A percentile compares a stretch with the other conserved stretches of the same genome.
phyloP scores from a whole-genome alignment of 2,329 filamentous ascomycete genomes.

The Paramyrothecium sp. region DNA sequence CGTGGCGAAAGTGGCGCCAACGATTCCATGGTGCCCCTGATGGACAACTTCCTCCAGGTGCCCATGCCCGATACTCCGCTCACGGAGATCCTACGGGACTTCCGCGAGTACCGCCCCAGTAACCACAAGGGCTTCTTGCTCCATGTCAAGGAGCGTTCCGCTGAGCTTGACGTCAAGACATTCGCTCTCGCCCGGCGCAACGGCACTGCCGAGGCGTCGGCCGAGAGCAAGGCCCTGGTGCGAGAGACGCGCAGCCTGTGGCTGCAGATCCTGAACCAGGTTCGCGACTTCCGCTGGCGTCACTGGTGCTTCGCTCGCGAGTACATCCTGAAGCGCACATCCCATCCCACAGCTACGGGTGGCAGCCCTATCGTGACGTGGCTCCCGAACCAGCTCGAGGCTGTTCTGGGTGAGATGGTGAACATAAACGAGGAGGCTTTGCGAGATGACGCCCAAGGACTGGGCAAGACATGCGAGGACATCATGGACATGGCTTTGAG shows the following conservation, averaged over 20 bases:
- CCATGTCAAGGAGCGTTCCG: conserved; percentile 57
- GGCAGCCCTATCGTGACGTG: conserved; percentile 82
- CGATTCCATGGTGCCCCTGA: conserved; percentile 88
- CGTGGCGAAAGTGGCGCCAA: conserved; percentile 92
- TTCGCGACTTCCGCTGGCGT: conserved; percentile 78
- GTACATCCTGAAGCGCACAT: conserved; percentile 78
- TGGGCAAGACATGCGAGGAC: conserved; percentile 47
- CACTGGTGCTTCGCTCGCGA: conserved; percentile 85
- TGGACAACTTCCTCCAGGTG: conserved; percentile 84
- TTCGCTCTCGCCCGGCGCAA: conserved; percentile 48
- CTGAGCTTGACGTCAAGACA: conserved; percentile 51
- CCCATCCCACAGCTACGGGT: conserved; percentile 75
- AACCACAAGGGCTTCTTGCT: conserved; percentile 85
- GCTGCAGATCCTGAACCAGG: conserved; percentile 67
- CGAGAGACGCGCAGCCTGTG: conserved; percentile 59
- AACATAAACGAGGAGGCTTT: conserved; percentile 45
- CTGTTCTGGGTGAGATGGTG: conserved; percentile 70
- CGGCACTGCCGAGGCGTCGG: conserved; percentile 22
- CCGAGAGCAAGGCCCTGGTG: conserved; percentile 36
- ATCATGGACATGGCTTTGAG: conserved; percentile 67
- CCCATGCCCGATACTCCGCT: conserved; percentile 87
- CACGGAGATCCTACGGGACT: conserved; percentile 84
- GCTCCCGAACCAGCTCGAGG: conserved; percentile 78
- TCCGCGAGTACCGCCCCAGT: conserved; percentile 83
- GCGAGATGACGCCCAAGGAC: conserved; percentile 34